Percentiles rank a stretch among this genome's conserved stretches.
Evolutionary conservation across 1,284 basidiomycete genomes (phyloP).

Genomic region (Rhizopogon parksii): DNA sequence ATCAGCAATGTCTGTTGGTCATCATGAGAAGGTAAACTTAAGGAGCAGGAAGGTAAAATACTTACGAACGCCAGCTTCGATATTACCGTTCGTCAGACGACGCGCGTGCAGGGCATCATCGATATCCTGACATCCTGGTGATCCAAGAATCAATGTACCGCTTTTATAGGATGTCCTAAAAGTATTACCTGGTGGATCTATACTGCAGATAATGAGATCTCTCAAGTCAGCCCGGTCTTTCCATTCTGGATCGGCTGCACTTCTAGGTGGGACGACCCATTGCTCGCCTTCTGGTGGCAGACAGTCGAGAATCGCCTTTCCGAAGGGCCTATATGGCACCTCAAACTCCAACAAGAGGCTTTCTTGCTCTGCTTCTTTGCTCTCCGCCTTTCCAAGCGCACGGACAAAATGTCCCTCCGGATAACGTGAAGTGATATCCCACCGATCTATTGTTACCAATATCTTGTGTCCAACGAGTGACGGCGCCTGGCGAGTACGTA

Average conservation of each 20-base stretch:
- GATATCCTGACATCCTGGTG: conserved; percentile 90
- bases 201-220: conserved; percentile 86
- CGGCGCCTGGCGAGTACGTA: conserved; percentile 92
- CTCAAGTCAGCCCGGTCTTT: conserved; percentile 84
- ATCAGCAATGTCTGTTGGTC: conserved; percentile 83
- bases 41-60: conserved; percentile 21
- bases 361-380: conserved; percentile 96
- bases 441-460: conserved; percentile 89
- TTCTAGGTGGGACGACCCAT: conserved; percentile 90
- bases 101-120: conserved; percentile 98
- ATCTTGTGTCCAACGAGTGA: conserved; percentile 90
- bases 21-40: not conserved
- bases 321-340: conserved; percentile 95
- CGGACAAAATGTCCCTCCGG: conserved; percentile 98
- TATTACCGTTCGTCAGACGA: conserved; percentile 85
- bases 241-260: conserved; percentile 57
- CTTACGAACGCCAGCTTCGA: conserved; percentile 97
- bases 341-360: conserved; percentile 93
- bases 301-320: conserved; percentile 89
- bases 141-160: not conserved
- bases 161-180: conserved; percentile 1
- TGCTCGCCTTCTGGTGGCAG: conserved; percentile 84
- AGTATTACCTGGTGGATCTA: conserved; percentile 84
- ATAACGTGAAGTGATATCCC: conserved; percentile 84
- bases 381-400: conserved; percentile 85